Evolutionary conservation across 768 basidiomycete genomes (phyloP).

Genomic region (Russula emetica): DNA sequence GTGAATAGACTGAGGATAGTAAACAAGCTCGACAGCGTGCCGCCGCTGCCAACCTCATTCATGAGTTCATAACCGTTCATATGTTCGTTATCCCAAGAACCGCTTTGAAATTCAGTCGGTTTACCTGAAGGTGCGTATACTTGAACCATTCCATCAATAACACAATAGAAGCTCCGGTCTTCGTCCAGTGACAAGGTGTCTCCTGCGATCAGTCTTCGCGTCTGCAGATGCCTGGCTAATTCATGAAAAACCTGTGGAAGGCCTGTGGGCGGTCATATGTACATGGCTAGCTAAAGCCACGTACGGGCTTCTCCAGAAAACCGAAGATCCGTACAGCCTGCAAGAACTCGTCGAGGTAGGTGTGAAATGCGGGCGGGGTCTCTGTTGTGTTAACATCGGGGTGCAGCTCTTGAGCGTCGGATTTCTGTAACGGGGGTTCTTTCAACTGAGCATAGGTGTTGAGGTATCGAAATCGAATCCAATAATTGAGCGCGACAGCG

Average conservation of each 20-base stretch:
- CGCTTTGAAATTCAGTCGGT: slow-evolving; percentile 44
- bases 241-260: slow-evolving; percentile 83
- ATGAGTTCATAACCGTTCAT: slow-evolving; percentile 95
- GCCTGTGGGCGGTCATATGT: background rate
- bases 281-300: slow-evolving; percentile 29
- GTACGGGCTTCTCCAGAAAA: slow-evolving; percentile 93
- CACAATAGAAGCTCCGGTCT: slow-evolving; percentile 96
- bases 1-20: slow-evolving; percentile 97
- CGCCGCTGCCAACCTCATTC: slow-evolving; percentile 94
- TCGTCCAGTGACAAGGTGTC: slow-evolving; percentile 88
- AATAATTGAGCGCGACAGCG: slow-evolving; percentile 68
- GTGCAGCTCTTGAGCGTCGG: slow-evolving; percentile 82
- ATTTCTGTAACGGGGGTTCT: slow-evolving; percentile 77
- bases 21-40: slow-evolving; percentile 92
- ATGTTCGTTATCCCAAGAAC: slow-evolving; percentile 75
- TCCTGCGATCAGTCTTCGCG: slow-evolving; percentile 90
- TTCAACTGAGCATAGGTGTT: slow-evolving; percentile 72
- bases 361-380: slow-evolving; percentile 77
- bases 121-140: slow-evolving; percentile 76
- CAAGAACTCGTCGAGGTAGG: slow-evolving; percentile 95
- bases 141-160: slow-evolving; percentile 96
- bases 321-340: slow-evolving; percentile 97
- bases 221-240: slow-evolving; percentile 92
- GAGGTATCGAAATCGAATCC: slow-evolving; percentile 78
- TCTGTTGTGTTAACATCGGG: slow-evolving; percentile 83